phyloP scores from a whole-genome alignment of 2,329 filamentous ascomycete genomes.

The Cladosporium velox region DNA sequence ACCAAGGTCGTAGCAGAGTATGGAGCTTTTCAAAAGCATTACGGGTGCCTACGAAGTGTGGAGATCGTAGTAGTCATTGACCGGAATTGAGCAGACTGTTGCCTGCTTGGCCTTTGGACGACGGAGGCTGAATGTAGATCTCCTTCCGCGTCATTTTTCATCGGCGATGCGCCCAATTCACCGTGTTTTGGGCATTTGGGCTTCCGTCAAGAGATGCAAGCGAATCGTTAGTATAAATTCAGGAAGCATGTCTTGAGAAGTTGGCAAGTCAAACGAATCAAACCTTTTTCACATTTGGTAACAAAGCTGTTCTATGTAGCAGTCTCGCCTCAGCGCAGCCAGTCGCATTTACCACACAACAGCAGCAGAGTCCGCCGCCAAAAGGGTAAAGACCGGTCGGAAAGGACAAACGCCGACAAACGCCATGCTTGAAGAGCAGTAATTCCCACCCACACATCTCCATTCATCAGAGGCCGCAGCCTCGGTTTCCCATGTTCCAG shows the following conservation, averaged over 20 bases:
- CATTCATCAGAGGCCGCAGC: constrained; percentile 13
- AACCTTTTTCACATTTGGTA: not conserved
- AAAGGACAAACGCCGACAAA: constrained; percentile 12
- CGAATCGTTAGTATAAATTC: not conserved
- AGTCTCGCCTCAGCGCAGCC: not conserved
- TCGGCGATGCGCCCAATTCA: not conserved
- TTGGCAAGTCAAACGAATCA: not conserved
- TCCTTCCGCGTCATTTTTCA: not conserved
- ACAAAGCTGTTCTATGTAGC: constrained; percentile 5
- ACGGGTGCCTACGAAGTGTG: not conserved
- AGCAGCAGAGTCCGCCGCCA: not conserved
- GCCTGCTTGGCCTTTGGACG: not conserved
- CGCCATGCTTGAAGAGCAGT: constrained; percentile 22
- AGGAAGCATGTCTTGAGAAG: not conserved
- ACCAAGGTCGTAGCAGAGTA: not conserved
- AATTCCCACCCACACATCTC: not conserved
- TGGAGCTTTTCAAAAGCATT: not conserved
- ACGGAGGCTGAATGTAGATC: not conserved
- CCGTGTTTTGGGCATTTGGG: not conserved
- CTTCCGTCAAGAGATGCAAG: not conserved
- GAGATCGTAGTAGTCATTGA: not conserved
- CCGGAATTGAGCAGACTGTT: not conserved
- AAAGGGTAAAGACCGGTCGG: not conserved
- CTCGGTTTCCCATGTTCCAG: constrained; percentile 18
- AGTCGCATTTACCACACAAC: not conserved